Base-by-base conservation (phyloP, 2,329 filamentous ascomycete species). In the Bipolaris bicolor region DNA sequence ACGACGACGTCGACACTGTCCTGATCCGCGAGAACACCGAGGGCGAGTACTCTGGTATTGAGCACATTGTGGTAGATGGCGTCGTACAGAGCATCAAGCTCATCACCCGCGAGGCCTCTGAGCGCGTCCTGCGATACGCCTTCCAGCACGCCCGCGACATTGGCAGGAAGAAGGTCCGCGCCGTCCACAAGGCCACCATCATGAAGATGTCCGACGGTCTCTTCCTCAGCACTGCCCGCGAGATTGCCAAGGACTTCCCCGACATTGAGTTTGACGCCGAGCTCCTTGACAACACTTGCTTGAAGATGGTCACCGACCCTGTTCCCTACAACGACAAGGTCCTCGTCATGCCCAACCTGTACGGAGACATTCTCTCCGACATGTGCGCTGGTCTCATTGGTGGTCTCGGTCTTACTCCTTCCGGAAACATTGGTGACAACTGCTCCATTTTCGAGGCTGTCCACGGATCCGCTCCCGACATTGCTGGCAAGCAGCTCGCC, bases 201-300 rank as follows among this genome's bases (percentile, higher is more conserved):
- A 99, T 99, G 95, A 99, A 99, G 88, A 96, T 97, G 91, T 94
- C 90, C 77, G 95, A 99, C 79, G 95, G 95, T 82, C 91, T 99
- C 62, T 99, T 99, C 88, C 86, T 99, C 70, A 90, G 86, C 80
- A 92, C 90, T 62, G 95, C 90, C 70, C 84, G 88, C 69, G 86
- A 95, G 61, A 87, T 99, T 68, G 85, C 92, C 79, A 96, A 96
- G 87, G 93, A 98, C 77, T 99, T 91, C 87, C 95, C 95, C 64
- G 84, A 88, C 71, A 91, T 99, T 74, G 91, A 97, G 82, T 98
- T 99, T 78, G 94, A 98, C 77, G 91, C 91, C 71, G 95, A 99
- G 86, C 87, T 99, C 67, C 90, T 99, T 71, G 95, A 99, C 86
- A 99, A 99, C 86, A 95, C 94, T 71, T 99, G 95, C 87, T 83